These are phyloP conservation scores for Hymenoscyphus infarciens DNA, from an alignment of 2,329 filamentous ascomycete genomes.

Conservation along the genomic window DNA sequence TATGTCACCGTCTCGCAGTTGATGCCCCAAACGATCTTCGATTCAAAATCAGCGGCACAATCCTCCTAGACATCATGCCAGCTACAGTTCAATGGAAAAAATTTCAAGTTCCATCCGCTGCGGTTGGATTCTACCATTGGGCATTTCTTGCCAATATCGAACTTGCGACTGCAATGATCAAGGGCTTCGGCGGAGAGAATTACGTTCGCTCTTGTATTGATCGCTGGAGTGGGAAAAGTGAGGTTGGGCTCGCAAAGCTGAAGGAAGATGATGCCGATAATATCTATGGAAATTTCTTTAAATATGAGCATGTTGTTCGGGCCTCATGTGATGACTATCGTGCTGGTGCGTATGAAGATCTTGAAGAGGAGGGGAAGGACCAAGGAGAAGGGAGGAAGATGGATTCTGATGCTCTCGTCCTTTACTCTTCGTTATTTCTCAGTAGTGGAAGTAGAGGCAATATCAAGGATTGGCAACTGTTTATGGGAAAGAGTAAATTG, in stretches of 20 bases:
- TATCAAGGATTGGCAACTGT: constrained; percentile 43
- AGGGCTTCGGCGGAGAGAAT: constrained; percentile 40
- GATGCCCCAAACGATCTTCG: constrained; percentile 32
- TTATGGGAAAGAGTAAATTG: constrained; percentile 38
- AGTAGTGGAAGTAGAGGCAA: constrained; percentile 40
- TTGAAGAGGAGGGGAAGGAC: constrained; percentile 42
- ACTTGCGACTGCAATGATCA: constrained; percentile 43
- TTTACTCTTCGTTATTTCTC: constrained; percentile 43
- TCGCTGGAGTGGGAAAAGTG: constrained; percentile 32
- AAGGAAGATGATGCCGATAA: constrained; percentile 40
- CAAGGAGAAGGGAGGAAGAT: constrained; percentile 44
- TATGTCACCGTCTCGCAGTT: constrained; percentile 47
- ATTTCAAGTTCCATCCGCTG: constrained; percentile 38
- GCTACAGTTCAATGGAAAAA: constrained; percentile 44
- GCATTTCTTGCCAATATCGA: constrained; percentile 46
- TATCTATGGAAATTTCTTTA: constrained; percentile 43
- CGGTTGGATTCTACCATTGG: constrained; percentile 44
- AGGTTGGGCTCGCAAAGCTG: constrained; percentile 20
- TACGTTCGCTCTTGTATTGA: constrained; percentile 38
- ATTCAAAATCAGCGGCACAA: constrained; percentile 39
- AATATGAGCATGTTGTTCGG: constrained; percentile 40
- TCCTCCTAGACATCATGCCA: constrained; percentile 48
- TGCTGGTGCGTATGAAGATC: constrained; percentile 42
- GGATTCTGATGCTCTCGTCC: constrained; percentile 39
- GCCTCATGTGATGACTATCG: constrained; percentile 47